Evolutionary conservation across 129 eudicot species (phyloP).

Genomic region (Flaveria bidentis): DNA sequence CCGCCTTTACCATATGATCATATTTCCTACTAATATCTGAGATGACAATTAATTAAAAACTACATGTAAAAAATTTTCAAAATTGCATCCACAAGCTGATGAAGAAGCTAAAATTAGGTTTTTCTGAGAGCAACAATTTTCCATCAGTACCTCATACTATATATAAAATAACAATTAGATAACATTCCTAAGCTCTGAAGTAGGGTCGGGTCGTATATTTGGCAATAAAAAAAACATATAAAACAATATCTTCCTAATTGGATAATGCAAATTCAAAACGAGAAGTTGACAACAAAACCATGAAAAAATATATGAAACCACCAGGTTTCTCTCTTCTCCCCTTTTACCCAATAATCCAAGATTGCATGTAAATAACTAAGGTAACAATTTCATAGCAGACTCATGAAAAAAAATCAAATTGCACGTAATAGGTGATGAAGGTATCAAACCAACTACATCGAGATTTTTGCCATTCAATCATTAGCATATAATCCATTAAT

Average conservation of each 20-base stretch:
- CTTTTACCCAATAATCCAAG: not conserved
- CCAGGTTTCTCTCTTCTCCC: not conserved
- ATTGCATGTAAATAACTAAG: not conserved
- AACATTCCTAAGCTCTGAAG: not conserved
- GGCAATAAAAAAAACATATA: too few species aligned
- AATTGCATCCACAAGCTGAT: not conserved
- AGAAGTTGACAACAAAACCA: slow-evolving; percentile 8
- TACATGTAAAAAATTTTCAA: not conserved
- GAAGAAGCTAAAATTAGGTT: not conserved
- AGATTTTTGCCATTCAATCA: not conserved
- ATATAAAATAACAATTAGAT: not conserved
- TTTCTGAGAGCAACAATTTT: not conserved
- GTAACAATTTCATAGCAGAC: not conserved
- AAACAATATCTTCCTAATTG: not conserved
- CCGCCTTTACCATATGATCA: not conserved
- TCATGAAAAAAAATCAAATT: not conserved
- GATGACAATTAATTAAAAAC: not conserved
- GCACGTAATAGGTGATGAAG: not conserved
- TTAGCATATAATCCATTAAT: not conserved
- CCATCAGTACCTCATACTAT: not conserved
- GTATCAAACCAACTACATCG: not conserved
- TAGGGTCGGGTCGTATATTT: too few species aligned
- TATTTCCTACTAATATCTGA: not conserved
- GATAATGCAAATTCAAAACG: not conserved
- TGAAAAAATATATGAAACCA: not conserved